A percentile compares a stretch with the other conserved stretches of the same genome.
Conservation (phyloP, 2,329 filamentous ascomycete genomes). For the Epichloe glyceriae region DNA sequence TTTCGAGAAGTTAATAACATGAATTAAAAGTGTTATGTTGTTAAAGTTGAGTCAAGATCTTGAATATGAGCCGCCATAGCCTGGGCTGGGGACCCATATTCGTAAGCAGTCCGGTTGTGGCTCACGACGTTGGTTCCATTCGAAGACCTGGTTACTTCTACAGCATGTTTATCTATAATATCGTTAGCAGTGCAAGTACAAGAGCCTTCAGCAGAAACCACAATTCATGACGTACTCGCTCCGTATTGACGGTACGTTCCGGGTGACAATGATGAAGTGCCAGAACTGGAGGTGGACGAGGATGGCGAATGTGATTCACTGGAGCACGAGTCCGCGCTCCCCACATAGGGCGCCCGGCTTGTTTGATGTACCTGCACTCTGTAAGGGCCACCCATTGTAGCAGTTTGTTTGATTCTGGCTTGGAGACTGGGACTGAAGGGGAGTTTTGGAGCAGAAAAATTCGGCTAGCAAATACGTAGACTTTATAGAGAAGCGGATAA, state of each 20-base stretch:
- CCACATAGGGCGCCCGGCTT: conserved; percentile 16
- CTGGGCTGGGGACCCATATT: conserved; percentile 17
- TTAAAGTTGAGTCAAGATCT: neutral
- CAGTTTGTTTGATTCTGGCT: neutral
- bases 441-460: neutral
- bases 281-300: conserved; percentile 6
- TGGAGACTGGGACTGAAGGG: neutral
- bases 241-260: conserved; percentile 19
- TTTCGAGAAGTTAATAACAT: no score
- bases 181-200: neutral
- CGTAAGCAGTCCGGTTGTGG: conserved; percentile 18
- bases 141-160: conserved; percentile 13
- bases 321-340: conserved; percentile 13
- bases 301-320: conserved; percentile 12
- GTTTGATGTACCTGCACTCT: conserved; percentile 22
- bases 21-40: neutral
- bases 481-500: neutral
- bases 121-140: conserved; percentile 18
- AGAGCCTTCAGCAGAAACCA: conserved; percentile 1
- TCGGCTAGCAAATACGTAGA: neutral
- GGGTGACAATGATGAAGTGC: conserved; percentile 16
- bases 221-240: conserved; percentile 15
- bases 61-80: conserved; percentile 14
- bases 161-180: conserved; percentile 13
- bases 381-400: conserved; percentile 14